Evolutionary conservation across 345 rosid genomes (phyloP).

Genomic region (Salix suchowensis): DNA sequence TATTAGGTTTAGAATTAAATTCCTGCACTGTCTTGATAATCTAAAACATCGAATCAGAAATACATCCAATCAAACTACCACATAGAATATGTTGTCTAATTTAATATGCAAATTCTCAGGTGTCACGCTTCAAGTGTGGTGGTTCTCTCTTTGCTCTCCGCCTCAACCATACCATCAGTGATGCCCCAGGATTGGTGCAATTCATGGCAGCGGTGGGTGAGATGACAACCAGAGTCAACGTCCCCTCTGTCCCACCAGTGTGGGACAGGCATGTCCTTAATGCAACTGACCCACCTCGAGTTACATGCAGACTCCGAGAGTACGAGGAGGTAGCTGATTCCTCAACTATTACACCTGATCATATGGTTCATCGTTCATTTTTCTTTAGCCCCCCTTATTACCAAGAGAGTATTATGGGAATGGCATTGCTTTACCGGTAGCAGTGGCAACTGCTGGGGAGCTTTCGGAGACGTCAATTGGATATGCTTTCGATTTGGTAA

Average conservation of each 20-base stretch:
- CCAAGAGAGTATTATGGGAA: constrained; percentile 38
- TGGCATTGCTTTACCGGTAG: constrained; percentile 18
- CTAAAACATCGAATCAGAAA: too few species aligned
- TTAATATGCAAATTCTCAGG: too few species aligned
- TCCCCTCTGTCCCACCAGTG: constrained; percentile 6
- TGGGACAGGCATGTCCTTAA: constrained; percentile 14
- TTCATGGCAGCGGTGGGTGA: constrained; percentile 8
- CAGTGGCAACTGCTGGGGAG: constrained; percentile 19
- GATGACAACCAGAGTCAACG: not conserved
- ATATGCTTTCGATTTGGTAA: constrained; percentile 28
- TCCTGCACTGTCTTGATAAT: too few species aligned
- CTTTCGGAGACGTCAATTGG: constrained; percentile 14
- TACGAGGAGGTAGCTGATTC: constrained; percentile 6
- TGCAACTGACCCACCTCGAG: constrained; percentile 5
- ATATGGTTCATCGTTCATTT: constrained; percentile 1
- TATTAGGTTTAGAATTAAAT: too few species aligned
- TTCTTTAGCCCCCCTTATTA: constrained; percentile 10
- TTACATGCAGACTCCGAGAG: constrained; percentile 12
- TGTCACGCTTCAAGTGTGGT: constrained; percentile 9
- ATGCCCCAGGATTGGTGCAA: constrained; percentile 1
- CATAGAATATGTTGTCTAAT: too few species aligned
- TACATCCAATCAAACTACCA: not conserved
- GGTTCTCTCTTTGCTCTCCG: constrained; percentile 1
- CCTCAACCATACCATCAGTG: constrained; percentile 5
- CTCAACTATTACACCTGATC: not conserved